Percentiles rank a stretch among this genome's conserved stretches.
These are phyloP conservation scores for Gossypium rotundifolium DNA, from an alignment of 345 rosid genomes.

Conservation along the genomic window DNA sequence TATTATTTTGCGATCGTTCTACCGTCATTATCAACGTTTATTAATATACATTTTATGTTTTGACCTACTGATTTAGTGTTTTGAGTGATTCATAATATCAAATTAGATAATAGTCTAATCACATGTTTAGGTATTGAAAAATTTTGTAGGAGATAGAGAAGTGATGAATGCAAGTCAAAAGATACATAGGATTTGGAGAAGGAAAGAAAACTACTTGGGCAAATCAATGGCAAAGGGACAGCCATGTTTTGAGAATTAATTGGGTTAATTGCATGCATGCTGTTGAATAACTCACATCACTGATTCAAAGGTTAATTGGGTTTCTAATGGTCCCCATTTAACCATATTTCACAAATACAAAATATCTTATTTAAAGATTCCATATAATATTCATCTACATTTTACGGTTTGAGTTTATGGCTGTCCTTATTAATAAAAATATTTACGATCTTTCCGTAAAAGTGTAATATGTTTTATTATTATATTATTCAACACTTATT, in stretches of 20 bases:
- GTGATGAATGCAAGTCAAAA: neutral
- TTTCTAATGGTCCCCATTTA: neutral
- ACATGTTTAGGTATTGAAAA: neutral
- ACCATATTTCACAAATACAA: neutral
- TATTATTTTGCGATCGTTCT: too few relatives aligned
- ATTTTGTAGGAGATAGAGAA: neutral
- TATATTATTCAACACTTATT: too few relatives aligned
- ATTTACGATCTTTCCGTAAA: fast-evolving
- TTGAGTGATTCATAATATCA: too few relatives aligned
- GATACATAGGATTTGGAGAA: neutral
- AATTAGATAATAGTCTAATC: too few relatives aligned
- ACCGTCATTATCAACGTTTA: too few relatives aligned
- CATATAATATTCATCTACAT: too few relatives aligned
- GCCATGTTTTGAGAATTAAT: neutral
- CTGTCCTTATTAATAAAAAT: too few relatives aligned
- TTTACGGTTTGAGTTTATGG: too few relatives aligned
- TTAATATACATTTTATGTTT: too few relatives aligned
- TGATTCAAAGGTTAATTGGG: neutral
- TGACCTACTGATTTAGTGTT: too few relatives aligned
- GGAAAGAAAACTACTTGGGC: neutral
- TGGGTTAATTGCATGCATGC: neutral
- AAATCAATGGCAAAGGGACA: neutral
- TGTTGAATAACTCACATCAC: neutral
- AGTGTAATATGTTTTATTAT: too few relatives aligned
- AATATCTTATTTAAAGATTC: neutral